Conservation (phyloP, 164 flowering plant genomes). For the Vitis cinerea region DNA sequence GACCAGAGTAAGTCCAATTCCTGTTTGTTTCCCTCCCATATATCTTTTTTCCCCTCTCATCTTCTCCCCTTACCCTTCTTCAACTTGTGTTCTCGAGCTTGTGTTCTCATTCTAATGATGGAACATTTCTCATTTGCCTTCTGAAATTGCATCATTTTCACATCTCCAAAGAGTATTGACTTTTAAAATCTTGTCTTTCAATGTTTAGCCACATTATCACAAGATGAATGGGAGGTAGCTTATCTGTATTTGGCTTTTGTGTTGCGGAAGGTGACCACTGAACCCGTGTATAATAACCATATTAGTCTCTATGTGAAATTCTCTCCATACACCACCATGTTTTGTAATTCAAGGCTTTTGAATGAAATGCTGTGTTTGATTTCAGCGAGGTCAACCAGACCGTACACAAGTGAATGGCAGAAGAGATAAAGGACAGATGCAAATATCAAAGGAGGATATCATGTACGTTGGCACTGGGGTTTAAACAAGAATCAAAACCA, state of each 20-base stretch:
- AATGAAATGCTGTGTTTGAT: not conserved
- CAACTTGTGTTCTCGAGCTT: not conserved
- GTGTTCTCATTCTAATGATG: not conserved
- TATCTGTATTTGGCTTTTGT: conserved; percentile 85
- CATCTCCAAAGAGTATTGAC: not conserved
- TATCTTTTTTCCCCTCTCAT: not conserved
- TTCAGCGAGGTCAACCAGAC: conserved; percentile 78
- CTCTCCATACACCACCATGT: not conserved
- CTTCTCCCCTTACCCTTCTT: not conserved
- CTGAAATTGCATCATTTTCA: not conserved
- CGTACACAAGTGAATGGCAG: conserved; percentile 23
- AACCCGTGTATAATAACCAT: not conserved
- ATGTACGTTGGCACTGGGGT: conserved; percentile 29
- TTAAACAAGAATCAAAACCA: not conserved
- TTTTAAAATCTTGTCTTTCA: not conserved
- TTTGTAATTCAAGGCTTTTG: not conserved
- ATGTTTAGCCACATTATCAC: conserved; percentile 74
- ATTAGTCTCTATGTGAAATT: not conserved
- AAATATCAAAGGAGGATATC: conserved; percentile 66
- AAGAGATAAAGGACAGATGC: conserved; percentile 63
- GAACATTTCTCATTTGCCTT: not conserved
- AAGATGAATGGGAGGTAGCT: conserved; percentile 97
- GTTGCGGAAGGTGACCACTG: conserved; percentile 64
- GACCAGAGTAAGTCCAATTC: conserved; percentile 58
- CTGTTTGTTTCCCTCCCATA: not conserved